Conservation (phyloP, 2,329 filamentous ascomycete genomes). For the Xylariaceae sp. region DNA sequence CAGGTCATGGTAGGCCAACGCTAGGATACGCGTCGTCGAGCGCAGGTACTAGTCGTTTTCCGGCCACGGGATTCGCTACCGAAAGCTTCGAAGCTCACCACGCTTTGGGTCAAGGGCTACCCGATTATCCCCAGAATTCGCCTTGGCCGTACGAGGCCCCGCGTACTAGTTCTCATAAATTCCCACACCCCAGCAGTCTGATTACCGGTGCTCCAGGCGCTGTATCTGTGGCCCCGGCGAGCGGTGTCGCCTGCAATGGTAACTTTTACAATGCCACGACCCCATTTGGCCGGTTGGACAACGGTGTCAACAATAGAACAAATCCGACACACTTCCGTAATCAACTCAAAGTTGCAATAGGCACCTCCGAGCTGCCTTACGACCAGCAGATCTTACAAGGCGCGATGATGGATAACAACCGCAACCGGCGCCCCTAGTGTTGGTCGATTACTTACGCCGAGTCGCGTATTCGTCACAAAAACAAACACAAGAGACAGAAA, state of each 20-base stretch:
- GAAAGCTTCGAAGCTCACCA: constrained; percentile 14
- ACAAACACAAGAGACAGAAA: background rate
- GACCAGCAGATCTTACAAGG: constrained; percentile 25
- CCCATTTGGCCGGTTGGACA: constrained; percentile 25
- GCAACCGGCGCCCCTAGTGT: constrained; percentile 25
- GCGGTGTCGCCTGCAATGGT: constrained; percentile 26
- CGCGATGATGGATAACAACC: constrained; percentile 23
- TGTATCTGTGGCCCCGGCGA: constrained; percentile 13
- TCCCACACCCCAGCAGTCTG: constrained; percentile 47
- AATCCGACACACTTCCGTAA: constrained; percentile 28
- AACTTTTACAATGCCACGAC: constrained; percentile 27
- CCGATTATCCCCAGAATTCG: constrained; percentile 16
- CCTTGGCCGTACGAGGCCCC: constrained; percentile 18
- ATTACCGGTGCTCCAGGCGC: constrained; percentile 42
- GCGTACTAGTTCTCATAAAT: constrained; percentile 30
- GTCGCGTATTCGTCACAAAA: background rate
- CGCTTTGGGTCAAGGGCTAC: constrained; percentile 4
- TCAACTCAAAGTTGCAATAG: constrained; percentile 22
- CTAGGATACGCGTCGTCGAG: constrained; percentile 1
- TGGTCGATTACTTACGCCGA: background rate
- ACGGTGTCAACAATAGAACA: constrained; percentile 23
- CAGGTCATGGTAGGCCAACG: constrained; percentile 14
- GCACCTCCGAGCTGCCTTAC: constrained; percentile 22
- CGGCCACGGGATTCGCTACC: constrained; percentile 6
- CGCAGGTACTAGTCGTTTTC: background rate